Base-by-base conservation (phyloP, 2,329 filamentous ascomycete species). In the Dactylellina cionopaga region DNA sequence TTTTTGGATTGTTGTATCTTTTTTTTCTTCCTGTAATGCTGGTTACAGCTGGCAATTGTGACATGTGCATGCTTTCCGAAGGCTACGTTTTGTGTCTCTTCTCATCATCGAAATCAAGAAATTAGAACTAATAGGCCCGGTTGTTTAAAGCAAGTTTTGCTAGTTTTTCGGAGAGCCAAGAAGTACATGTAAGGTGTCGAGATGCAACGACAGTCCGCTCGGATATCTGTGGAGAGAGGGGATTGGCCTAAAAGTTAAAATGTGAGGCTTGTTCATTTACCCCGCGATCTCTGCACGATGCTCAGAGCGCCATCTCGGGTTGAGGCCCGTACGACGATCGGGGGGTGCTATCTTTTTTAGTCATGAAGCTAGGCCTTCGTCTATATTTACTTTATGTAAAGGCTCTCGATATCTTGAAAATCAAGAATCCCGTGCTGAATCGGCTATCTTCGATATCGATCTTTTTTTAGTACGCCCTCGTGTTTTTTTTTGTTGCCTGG, bases 211-310 rank as follows among this genome's bases (percentile, higher is more conserved):
- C 17, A 54, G 47, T 24, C 37, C 49, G 41, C 43, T 58, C 62
- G 51, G 62, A 33, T 56, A 25, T 41, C 31, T 52, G 31, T 47
- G 15, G 25, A 27, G 24, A 22, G 25, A n/a, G n/a, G 9, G 24
- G 41, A 47, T 13, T 25, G 31, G 49, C 13, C 9, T 9, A 24
- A 24, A 19, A 15, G 17, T 10, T 44, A 10, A 31, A 46, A 27
- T 37, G 31, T 51, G 15, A 62, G 15, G 29, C 31, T 37, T 37
- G 13, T 13, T 6, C 13, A 47, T 44, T 49, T 66, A 66, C 62
- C 62, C 62, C 62, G 51, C 62, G 62, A 66, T 66, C 44, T 58
- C 17, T n/a, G n/a, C 51, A 25, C 27, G 39, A 51, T 65, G 27
- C 15, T 15, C 15, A 54, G 31, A 27, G 15, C 19, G 25, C 19